phyloP scores from a whole-genome alignment of 2,329 filamentous ascomycete species.

The Ophiosphaerella narmari region DNA sequence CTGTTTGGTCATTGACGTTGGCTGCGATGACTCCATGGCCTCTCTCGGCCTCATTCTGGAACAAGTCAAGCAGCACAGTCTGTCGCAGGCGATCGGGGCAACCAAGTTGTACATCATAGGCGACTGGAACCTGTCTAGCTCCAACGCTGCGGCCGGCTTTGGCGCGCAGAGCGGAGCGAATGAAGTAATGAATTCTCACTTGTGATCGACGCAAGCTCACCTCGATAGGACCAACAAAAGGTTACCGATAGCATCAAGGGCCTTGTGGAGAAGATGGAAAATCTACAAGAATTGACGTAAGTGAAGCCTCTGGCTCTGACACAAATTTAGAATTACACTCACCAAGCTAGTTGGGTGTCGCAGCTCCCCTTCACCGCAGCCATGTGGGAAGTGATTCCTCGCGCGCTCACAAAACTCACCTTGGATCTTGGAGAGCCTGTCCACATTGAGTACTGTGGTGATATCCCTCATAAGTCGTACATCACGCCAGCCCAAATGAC shows the following conservation, averaged over 20 bases:
- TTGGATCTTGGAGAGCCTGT: constrained; percentile 33
- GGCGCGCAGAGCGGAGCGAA: background rate
- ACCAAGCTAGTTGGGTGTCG: constrained; percentile 32
- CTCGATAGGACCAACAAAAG: background rate
- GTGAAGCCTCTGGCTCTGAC: constrained; percentile 4
- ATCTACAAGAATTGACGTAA: constrained; percentile 36
- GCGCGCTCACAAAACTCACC: constrained; percentile 31
- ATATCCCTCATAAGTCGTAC: constrained; percentile 21
- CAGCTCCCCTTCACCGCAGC: constrained; percentile 30
- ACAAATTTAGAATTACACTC: background rate
- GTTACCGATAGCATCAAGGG: constrained; percentile 10
- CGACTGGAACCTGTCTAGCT: constrained; percentile 18
- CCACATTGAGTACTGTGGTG: constrained; percentile 15
- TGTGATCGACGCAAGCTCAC: background rate
- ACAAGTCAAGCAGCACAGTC: constrained; percentile 5
- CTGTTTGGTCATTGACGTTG: constrained; percentile 26
- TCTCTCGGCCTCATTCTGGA: constrained; percentile 16
- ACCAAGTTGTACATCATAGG: constrained; percentile 36
- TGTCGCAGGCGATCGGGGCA: background rate
- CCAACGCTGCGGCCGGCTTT: background rate
- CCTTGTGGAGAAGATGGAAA: constrained; percentile 25
- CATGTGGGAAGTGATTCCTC: constrained; percentile 27
- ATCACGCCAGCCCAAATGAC: constrained; percentile 29
- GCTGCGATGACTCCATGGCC: constrained; percentile 5
- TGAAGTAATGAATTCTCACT: background rate